Evolutionary conservation across 2,329 filamentous ascomycete species (phyloP), one percentile per base, ranked within the genome.

Genomic region (Escovopsis sp.): DNA sequence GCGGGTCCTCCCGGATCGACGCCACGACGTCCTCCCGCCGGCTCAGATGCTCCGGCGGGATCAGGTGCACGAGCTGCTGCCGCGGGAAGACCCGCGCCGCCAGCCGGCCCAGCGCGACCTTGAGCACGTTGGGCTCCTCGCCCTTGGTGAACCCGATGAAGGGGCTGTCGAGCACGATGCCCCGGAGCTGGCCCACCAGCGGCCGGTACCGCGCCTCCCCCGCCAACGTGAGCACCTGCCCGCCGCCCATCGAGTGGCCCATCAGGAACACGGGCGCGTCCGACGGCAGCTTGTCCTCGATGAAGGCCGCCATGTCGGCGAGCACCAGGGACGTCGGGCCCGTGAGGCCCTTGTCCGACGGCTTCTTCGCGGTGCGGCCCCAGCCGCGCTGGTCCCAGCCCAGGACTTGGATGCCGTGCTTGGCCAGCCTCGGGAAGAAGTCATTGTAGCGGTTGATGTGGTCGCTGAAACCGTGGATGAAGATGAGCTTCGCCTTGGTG

Each of bases 201-300:
- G 75, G 70, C 36, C 63, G 61, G 56, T 77, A 71, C 43, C 59
- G 46, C 1, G 67, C 58, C 42, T 70, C 65, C 43, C 65, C 69
- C 23, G 71, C 70, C 19, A 81, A 59, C 36, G 75, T 77, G 8
- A 94, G 65, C 6, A 79, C 73, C 61, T 93, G 73, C 23, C 78
- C 85, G 45, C 88, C 88, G 49, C 88, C 88, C 85, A 94, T 94
- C 19, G 81, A 87, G 62, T 94, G 86, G 42, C 88, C 88, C 67
- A 91, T 77, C 18, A 95, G 70, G 62, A 94, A 95, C 12, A 93
- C 56, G 0, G 86, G 85, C 33, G 68, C 43, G 4, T 61, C 53
- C 23, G 60, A 59, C 9, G 70, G 70, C 5, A 80, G 64, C 48
- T 81, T 72, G 30, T 67, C 64, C 45, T 68, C 68, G 50, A 91